Conservation (phyloP, 169 alveolate species). For the Plasmodium billcollinsi region DNA sequence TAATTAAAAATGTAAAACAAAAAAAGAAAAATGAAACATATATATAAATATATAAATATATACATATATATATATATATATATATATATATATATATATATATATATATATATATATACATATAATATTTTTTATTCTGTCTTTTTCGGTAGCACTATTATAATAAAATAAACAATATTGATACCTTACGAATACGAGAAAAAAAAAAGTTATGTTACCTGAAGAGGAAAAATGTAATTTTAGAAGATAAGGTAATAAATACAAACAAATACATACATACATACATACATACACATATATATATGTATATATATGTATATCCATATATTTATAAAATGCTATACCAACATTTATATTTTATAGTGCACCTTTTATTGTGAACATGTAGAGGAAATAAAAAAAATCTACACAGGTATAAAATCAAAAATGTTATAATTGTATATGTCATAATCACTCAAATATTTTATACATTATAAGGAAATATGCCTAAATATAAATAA, state of each 20-base stretch:
- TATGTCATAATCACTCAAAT: neutral
- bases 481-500: neutral
- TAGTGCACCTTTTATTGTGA: constrained; percentile 71
- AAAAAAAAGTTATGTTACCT: constrained; percentile 29
- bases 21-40: neutral
- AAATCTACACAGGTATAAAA: constrained; percentile 44
- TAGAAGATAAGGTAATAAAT: constrained; percentile 50
- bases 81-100: constrained; percentile 1
- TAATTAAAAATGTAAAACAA: constrained; percentile 55
- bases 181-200: constrained; percentile 22
- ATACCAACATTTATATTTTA: neutral
- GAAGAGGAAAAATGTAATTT: constrained; percentile 31
- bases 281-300: neutral
- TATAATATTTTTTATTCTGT: neutral
- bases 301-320: neutral
- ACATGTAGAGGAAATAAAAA: constrained; percentile 63
- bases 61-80: neutral
- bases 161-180: constrained; percentile 33
- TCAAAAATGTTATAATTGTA: neutral
- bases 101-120: neutral
- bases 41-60: neutral
- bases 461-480: neutral
- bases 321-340: neutral
- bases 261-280: too few species aligned
- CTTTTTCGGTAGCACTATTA: constrained; percentile 22